Evolutionary conservation across 441 rosid genomes (phyloP), one percentile per base, ranked within the genome.

Genomic region (Brassica balearica): DNA sequence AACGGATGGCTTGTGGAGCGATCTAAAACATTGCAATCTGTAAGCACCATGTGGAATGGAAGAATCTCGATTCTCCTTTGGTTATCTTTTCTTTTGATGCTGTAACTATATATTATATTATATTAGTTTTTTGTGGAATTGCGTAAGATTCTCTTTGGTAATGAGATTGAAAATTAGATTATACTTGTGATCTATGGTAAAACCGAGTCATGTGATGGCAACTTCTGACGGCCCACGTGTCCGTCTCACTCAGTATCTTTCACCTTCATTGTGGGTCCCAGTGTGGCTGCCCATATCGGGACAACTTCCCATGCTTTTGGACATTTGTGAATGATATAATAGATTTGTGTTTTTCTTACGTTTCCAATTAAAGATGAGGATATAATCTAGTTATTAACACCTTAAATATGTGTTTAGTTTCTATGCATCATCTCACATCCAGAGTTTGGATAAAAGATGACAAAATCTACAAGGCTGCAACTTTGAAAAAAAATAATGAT

Each of bases 171-270:
- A 64, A 32, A 61, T 32, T 67, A 66, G 5, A 68, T 25, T 25
- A 68, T 9, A 43, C 17, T 46, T 32, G 25, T 22, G 63, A 69
- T 61, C 63, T 32, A 8, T 6, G 55, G 60, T 58, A 17, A 46
- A 75, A 23, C 5, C 32, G 76, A 61, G 71, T 55, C 80, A 70
- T 38, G 64, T 66, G 69, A 72, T 78, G 64, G 73, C 15, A 51
- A 23, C 43, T 34, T 56, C 66, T 64, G 71, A 64, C 67, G 36
- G 11, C 43, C 68, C 77, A 78, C 77, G 81, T 72, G 80, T 77
- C 71, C 1, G 36, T n/a, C 36, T 17, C 14, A 75, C 46, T 75
- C 67, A 29, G 10, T 77, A 61, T 65, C 53, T 58, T 58, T 32
- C 81, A 29, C 68, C 61, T 66, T 60, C 63, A 20, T 14, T 22